phyloP scores from a whole-genome alignment of 768 basidiomycete genomes.

The Auriscalpium orientale region DNA sequence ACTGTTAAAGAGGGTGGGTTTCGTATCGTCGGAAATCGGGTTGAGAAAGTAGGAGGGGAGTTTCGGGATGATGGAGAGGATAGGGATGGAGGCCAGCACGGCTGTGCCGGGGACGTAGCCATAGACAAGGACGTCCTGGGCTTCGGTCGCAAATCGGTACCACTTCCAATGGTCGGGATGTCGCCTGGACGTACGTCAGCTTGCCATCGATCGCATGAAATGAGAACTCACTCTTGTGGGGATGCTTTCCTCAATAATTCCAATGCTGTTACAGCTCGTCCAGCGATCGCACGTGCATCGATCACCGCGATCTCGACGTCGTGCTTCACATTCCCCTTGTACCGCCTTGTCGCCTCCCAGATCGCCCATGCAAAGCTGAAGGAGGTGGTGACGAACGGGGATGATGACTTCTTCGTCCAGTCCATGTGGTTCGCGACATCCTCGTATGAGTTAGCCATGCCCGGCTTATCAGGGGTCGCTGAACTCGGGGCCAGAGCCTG shows the following conservation, averaged over 20 bases:
- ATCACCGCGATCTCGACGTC: conserved; percentile 75
- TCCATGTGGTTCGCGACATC: conserved; percentile 69
- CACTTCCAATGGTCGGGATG: conserved; percentile 66
- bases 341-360: conserved; percentile 76
- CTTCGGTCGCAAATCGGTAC: conserved; percentile 67
- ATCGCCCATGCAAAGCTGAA: conserved; percentile 80
- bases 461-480: conserved; percentile 11
- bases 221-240: conserved; percentile 44
- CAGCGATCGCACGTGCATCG: conserved; percentile 53
- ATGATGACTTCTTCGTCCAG: conserved; percentile 66
- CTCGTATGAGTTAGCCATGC: conserved; percentile 35
- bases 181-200: conserved; percentile 33
- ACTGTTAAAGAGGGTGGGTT: conserved; percentile 28
- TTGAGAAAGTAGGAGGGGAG: conserved; percentile 65
- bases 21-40: conserved; percentile 25
- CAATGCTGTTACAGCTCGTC: conserved; percentile 55
- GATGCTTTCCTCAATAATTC: conserved; percentile 49
- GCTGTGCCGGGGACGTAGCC: conserved; percentile 60
- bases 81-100: conserved; percentile 62
- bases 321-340: conserved; percentile 63
- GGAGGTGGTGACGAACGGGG: conserved; percentile 65
- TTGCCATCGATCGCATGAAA: not conserved
- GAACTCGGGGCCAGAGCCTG: conserved; percentile 12
- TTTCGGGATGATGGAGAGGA: conserved; percentile 53
- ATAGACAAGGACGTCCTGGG: conserved; percentile 68